A percentile compares a stretch with the other conserved stretches of the same genome.
phyloP scores from a whole-genome alignment of 345 rosid species.

The Boechera retrofracta region DNA sequence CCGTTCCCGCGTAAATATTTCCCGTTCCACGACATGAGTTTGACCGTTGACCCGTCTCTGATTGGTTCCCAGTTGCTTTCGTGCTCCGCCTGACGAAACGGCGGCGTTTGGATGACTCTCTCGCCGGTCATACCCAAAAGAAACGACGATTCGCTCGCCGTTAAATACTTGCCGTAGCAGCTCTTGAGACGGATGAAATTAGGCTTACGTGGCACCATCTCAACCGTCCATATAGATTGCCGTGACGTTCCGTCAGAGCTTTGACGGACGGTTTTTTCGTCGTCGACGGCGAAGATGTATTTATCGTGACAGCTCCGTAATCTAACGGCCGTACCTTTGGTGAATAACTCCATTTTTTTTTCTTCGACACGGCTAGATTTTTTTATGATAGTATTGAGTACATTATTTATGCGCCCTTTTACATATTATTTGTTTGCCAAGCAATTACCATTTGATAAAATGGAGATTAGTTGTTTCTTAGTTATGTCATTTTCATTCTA shows the following conservation, averaged over 20 bases:
- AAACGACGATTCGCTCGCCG: conserved; percentile 68
- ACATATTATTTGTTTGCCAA: conserved; percentile 20
- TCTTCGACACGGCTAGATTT: background rate
- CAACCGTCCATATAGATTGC: conserved; percentile 72
- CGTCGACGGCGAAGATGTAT: conserved; percentile 74
- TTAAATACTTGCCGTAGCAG: conserved; percentile 66
- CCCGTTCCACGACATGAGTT: conserved; percentile 69
- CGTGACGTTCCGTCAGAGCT: conserved; percentile 58
- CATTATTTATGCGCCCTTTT: background rate
- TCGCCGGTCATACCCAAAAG: conserved; percentile 82
- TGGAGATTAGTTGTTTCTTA: conserved; percentile 12
- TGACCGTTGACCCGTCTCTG: conserved; percentile 67
- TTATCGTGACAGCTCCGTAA: conserved; percentile 86
- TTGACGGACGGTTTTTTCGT: conserved; percentile 65
- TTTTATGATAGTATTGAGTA: background rate
- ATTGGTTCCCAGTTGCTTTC: conserved; percentile 77
- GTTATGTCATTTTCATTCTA: background rate
- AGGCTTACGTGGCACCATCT: conserved; percentile 57
- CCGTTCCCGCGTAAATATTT: conserved; percentile 78
- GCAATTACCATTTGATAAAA: background rate
- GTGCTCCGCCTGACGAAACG: conserved; percentile 50
- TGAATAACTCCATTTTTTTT: conserved; percentile 66
- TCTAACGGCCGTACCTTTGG: conserved; percentile 63
- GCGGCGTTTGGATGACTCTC: conserved; percentile 60
- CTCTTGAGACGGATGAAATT: conserved; percentile 63